A percentile compares a stretch with the other conserved stretches of the same genome.
phyloP scores from a whole-genome alignment of 179 eudicot genomes.

The Spergularia azorica region DNA sequence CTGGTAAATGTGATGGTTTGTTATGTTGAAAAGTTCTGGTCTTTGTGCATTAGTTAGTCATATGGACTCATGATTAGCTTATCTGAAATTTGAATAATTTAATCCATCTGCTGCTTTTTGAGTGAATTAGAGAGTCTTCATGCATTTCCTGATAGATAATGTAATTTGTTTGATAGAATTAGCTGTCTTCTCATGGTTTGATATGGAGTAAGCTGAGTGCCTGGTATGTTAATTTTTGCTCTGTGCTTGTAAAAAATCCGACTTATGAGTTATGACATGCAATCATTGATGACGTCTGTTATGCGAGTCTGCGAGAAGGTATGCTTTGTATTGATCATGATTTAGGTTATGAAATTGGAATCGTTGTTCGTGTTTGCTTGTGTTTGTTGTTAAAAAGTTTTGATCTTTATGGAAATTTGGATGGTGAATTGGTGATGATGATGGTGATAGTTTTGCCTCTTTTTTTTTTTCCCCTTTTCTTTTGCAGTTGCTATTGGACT shows the following conservation, averaged over 20 bases:
- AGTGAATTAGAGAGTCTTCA: not conserved
- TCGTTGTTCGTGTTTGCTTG: not conserved
- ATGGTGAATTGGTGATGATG: not conserved
- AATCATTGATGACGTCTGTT: not conserved
- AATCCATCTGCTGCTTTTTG: not conserved
- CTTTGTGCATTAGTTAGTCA: constrained; percentile 4
- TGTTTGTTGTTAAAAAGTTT: constrained; percentile 1
- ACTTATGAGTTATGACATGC: not conserved
- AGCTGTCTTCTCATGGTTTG: not conserved
- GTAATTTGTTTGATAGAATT: not conserved
- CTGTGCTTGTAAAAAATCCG: not conserved
- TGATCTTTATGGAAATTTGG: constrained; percentile 13
- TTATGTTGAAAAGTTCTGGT: constrained; percentile 8
- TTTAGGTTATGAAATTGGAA: not conserved
- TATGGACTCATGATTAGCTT: not conserved
- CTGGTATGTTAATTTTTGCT: not conserved
- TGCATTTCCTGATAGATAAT: not conserved
- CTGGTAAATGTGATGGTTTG: not conserved
- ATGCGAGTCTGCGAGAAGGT: not conserved
- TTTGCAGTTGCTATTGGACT: constrained; percentile 84
- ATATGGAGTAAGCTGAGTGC: not conserved
- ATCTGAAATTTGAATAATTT: not conserved
- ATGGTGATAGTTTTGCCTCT: not conserved
- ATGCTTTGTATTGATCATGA: not conserved
- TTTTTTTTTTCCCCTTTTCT: constrained; percentile 28